These are phyloP conservation scores for Globisporangium cystogenes DNA, from an alignment of 352 stramenopile genomes.

Conservation along the genomic window DNA sequence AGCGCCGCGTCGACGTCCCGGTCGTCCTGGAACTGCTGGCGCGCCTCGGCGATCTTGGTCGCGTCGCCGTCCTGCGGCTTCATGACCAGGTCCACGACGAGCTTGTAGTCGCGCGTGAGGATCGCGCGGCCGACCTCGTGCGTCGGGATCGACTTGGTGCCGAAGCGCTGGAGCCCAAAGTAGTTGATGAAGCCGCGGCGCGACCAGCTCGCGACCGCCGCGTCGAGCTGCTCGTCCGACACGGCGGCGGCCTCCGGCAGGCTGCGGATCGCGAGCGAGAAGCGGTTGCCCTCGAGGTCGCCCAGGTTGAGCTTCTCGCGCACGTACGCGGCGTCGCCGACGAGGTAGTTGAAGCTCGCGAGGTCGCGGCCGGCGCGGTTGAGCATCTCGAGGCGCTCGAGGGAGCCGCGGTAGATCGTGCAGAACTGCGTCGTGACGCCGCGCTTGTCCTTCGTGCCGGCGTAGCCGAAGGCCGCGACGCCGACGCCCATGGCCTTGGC, in stretches of 20 bases:
- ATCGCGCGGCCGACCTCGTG: constrained; percentile 91
- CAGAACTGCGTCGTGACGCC: constrained; percentile 95
- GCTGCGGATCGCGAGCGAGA: constrained; percentile 94
- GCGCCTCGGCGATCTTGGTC: constrained; percentile 65
- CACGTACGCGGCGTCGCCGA: constrained; percentile 93
- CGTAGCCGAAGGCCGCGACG: constrained; percentile 82
- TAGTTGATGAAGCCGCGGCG: constrained; percentile 96
- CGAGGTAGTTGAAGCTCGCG: constrained; percentile 85
- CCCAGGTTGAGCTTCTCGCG: constrained; percentile 89
- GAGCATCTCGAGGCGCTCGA: constrained; percentile 74
- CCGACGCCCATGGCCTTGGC: constrained; percentile 64
- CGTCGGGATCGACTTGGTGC: constrained; percentile 84
- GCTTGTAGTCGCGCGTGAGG: constrained; percentile 90
- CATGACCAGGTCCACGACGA: constrained; percentile 90
- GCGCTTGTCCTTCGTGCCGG: constrained; percentile 96
- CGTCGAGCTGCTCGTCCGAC: constrained; percentile 51
- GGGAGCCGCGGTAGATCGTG: constrained; percentile 80
- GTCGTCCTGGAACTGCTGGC: constrained; percentile 54
- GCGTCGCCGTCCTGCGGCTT: constrained; percentile 69
- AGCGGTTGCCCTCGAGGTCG: constrained; percentile 91
- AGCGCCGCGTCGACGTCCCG: constrained; percentile 54
- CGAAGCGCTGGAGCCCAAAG: constrained; percentile 97
- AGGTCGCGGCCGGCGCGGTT: constrained; percentile 62
- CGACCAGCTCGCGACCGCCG: constrained; percentile 68
- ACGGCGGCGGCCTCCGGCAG: constrained; percentile 54